Evolutionary conservation across 345 rosid genomes (phyloP).

Genomic region (Syzygium jambos): DNA sequence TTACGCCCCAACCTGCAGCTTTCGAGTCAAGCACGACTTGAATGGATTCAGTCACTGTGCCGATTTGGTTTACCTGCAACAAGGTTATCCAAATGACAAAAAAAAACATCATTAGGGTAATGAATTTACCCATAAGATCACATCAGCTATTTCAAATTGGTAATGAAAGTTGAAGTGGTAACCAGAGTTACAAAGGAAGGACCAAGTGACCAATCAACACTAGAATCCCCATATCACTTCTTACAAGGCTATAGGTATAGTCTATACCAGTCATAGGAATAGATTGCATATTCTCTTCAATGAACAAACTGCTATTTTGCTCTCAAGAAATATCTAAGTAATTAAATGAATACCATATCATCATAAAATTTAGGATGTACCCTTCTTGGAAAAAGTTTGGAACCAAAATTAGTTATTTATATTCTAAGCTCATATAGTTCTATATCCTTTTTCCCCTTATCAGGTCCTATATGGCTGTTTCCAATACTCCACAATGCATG

Average conservation of each 20-base stretch:
- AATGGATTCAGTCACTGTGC: constrained; percentile 90
- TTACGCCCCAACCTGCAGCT: constrained; percentile 99
- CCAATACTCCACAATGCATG: background rate
- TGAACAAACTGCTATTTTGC: background rate
- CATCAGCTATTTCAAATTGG: background rate
- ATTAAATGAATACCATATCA: no score
- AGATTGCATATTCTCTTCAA: background rate
- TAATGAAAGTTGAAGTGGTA: background rate
- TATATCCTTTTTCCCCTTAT: background rate
- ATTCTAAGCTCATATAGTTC: background rate
- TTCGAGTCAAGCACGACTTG: constrained; percentile 92
- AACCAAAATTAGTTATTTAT: no score
- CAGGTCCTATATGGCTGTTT: background rate
- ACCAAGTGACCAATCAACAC: background rate
- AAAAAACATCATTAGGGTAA: background rate
- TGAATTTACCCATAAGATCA: background rate
- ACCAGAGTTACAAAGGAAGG: background rate
- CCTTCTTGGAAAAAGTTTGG: no score
- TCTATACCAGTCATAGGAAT: background rate
- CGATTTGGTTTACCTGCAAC: constrained; percentile 93
- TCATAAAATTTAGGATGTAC: no score
- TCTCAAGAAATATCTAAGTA: background rate
- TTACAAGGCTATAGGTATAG: background rate
- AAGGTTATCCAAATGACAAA: background rate
- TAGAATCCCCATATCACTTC: background rate